A percentile compares a stretch with the other conserved stretches of the same genome.
Conservation (phyloP, 1,284 basidiomycete species). For the Ustilago curta region DNA sequence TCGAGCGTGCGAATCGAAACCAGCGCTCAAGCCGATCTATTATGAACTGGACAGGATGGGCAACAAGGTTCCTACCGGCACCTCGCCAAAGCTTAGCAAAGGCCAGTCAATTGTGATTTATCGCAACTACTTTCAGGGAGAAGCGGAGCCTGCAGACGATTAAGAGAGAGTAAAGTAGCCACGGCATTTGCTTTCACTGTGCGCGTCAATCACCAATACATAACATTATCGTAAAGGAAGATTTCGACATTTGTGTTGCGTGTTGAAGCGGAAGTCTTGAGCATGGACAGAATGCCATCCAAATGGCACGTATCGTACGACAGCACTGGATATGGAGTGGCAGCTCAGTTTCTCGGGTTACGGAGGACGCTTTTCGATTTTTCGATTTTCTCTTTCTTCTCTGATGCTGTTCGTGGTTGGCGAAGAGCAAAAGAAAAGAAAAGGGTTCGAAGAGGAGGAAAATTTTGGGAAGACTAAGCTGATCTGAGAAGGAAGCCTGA, state of each 20-base stretch:
- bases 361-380: slow-evolving; percentile 1
- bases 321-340: background rate
- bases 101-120: slow-evolving; percentile 45
- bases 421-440: too few species aligned
- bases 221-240: background rate
- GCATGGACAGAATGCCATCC: too few species aligned
- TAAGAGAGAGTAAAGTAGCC: slow-evolving; percentile 6
- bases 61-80: slow-evolving; percentile 39
- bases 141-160: slow-evolving; percentile 42
- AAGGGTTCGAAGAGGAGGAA: slow-evolving; percentile 3
- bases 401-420: too few species aligned
- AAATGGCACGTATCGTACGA: background rate
- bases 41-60: slow-evolving; percentile 43
- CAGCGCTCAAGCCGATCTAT: slow-evolving; percentile 41
- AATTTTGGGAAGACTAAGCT: slow-evolving; percentile 8
- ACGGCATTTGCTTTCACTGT: background rate
- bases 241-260: background rate
- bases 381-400: background rate
- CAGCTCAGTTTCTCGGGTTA: background rate
- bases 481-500: too few species aligned
- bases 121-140: slow-evolving; percentile 51
- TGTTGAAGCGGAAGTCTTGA: background rate
- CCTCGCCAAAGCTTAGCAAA: slow-evolving; percentile 43
- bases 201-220: background rate
- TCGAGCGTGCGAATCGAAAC: slow-evolving; percentile 14